These are phyloP conservation scores for Leucogyrophana mollusca DNA, from an alignment of 768 basidiomycete genomes.

Conservation along the genomic window DNA sequence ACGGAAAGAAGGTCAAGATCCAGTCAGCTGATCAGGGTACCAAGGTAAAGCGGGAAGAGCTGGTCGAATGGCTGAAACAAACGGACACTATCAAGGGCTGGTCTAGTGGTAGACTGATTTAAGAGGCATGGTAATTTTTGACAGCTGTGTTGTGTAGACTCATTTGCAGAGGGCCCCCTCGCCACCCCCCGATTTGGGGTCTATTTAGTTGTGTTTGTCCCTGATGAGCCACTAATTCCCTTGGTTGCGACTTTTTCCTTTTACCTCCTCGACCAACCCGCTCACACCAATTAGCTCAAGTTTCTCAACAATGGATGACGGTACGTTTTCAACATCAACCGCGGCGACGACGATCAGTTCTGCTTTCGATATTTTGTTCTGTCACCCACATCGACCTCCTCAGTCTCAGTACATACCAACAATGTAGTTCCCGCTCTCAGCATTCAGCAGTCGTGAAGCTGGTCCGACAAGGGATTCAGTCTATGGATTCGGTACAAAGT, in stretches of 20 bases:
- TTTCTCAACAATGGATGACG: constrained; percentile 56
- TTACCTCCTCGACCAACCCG: constrained; percentile 22
- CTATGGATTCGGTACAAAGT: constrained; percentile 5
- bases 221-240: neutral
- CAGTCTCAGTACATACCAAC: constrained; percentile 25
- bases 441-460: constrained; percentile 27
- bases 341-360: constrained; percentile 59
- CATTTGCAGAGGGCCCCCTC: no score
- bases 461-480: constrained; percentile 25
- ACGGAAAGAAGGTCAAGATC: constrained; percentile 66
- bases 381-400: constrained; percentile 30
- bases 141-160: no score
- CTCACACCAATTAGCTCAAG: constrained; percentile 22
- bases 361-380: constrained; percentile 41
- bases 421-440: constrained; percentile 23
- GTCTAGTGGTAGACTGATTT: constrained; percentile 31
- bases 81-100: constrained; percentile 28
- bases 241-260: constrained; percentile 7
- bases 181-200: no score
- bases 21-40: constrained; percentile 63
- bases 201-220: neutral
- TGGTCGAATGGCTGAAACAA: constrained; percentile 62
- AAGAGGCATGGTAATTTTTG: neutral
- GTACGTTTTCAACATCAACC: constrained; percentile 82
- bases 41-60: constrained; percentile 58